These are phyloP conservation scores for Liquidambar formosana DNA, from an alignment of 164 flowering plant species.

Conservation along the genomic window DNA sequence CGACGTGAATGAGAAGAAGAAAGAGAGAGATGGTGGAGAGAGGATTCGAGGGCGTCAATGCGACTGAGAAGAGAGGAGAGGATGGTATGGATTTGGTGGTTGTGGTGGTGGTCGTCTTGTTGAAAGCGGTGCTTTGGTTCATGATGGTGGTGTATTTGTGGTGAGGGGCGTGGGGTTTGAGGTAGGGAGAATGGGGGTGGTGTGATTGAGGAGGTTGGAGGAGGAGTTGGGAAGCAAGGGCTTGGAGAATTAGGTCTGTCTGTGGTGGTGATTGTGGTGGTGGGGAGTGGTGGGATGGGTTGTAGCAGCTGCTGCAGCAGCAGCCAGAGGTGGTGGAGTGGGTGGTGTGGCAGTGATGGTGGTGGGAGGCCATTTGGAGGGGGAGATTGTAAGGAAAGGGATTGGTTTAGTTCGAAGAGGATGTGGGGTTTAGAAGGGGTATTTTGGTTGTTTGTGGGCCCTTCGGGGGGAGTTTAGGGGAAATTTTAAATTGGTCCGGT, in stretches of 20 bases:
- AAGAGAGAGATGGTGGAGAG: conserved; percentile 39
- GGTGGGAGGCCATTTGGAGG: conserved; percentile 50
- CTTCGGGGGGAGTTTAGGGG: too few species aligned
- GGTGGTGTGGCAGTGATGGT: conserved; percentile 34
- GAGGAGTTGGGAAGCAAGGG: conserved; percentile 35
- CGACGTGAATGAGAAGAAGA: conserved; percentile 8
- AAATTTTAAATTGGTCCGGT: too few species aligned
- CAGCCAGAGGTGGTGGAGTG: conserved; percentile 15
- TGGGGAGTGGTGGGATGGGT: conserved; percentile 12
- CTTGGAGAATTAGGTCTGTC: conserved; percentile 43
- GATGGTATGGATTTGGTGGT: conserved; percentile 23
- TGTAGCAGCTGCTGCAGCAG: conserved; percentile 22
- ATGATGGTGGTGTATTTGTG: conserved; percentile 2
- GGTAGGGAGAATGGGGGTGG: conserved; percentile 8
- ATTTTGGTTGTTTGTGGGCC: too few species aligned
- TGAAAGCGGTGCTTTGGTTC: neutral
- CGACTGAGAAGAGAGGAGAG: conserved; percentile 54
- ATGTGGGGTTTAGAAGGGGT: too few species aligned
- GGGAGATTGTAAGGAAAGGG: neutral
- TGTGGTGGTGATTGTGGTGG: conserved; percentile 17
- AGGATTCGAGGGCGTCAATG: conserved; percentile 66
- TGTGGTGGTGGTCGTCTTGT: neutral
- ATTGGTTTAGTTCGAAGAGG: too few species aligned
- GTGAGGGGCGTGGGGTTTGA: conserved; percentile 1
- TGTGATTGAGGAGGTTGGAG: conserved; percentile 33